phyloP scores from a whole-genome alignment of 2,329 filamentous ascomycete species.

The Myotisia sp. region DNA sequence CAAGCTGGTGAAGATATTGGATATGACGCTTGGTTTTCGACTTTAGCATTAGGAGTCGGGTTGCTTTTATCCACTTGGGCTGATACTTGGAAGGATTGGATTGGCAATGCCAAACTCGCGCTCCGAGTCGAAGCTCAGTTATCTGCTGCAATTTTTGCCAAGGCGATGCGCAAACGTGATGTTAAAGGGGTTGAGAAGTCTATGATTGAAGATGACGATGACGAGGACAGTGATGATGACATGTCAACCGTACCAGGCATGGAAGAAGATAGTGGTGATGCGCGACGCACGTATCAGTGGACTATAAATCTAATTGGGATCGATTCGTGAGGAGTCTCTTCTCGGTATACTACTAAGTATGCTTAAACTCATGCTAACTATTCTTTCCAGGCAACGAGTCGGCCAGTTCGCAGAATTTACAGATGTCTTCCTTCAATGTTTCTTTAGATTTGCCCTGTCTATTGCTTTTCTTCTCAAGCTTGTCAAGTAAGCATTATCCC shows the following conservation, averaged over 20 bases:
- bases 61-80: slow-evolving; percentile 3
- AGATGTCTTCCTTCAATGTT: no score
- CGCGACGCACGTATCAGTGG: slow-evolving; percentile 2
- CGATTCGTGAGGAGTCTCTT: slow-evolving; percentile 2
- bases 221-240: background rate
- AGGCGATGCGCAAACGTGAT: slow-evolving; percentile 4
- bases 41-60: background rate
- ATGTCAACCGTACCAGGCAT: background rate
- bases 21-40: slow-evolving; percentile 1
- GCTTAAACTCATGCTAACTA: background rate
- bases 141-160: slow-evolving; percentile 4
- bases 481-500: background rate
- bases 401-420: no score
- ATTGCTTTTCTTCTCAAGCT: background rate
- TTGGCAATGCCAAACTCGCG: background rate
- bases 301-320: slow-evolving; percentile 4
- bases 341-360: background rate
- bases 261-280: background rate
- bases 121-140: slow-evolving; percentile 4
- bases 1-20: slow-evolving; percentile 2
- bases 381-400: no score
- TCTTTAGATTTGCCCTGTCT: slow-evolving; percentile 1
- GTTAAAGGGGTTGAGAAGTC: background rate
- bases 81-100: slow-evolving; percentile 2
- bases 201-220: background rate